A percentile compares a stretch with the other conserved stretches of the same genome.
Conservation (phyloP, 2,329 filamentous ascomycete genomes). For the Plenodomus tracheiphilus region DNA sequence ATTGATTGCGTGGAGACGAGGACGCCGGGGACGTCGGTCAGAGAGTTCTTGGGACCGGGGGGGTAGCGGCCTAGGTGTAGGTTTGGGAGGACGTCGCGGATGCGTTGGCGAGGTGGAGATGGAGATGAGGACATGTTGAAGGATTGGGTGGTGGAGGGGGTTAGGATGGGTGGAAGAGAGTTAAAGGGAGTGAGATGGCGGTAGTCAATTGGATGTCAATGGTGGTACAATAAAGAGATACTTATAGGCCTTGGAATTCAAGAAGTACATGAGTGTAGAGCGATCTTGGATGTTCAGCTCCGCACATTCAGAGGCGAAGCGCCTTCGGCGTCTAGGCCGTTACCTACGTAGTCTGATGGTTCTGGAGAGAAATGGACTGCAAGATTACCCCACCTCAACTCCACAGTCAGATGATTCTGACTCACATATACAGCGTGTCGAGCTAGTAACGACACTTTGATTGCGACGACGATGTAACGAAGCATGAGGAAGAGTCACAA, state of each 20-base stretch:
- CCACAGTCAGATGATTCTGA: background rate
- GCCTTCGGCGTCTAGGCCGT: no score
- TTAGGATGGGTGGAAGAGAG: no score
- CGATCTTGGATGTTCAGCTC: no score
- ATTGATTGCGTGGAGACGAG: constrained; percentile 48
- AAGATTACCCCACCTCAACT: background rate
- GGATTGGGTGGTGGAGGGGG: no score
- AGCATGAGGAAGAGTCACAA: background rate
- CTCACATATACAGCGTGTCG: background rate
- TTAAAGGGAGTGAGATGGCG: no score
- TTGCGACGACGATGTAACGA: background rate
- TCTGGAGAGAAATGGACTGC: background rate
- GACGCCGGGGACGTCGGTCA: constrained; percentile 52
- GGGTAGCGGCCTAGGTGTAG: constrained; percentile 43
- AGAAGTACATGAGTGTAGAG: no score
- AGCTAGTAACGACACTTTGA: background rate
- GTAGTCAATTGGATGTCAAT: background rate
- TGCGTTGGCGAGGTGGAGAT: constrained; percentile 30
- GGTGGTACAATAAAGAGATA: background rate
- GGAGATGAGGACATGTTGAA: constrained; percentile 4
- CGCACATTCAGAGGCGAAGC: no score
- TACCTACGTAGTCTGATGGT: no score
- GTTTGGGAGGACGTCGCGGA: constrained; percentile 45
- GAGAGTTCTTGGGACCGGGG: constrained; percentile 47
- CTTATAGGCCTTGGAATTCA: background rate